These are phyloP conservation scores for Microcos paniculata DNA, from an alignment of 345 rosid genomes.

Conservation along the genomic window DNA sequence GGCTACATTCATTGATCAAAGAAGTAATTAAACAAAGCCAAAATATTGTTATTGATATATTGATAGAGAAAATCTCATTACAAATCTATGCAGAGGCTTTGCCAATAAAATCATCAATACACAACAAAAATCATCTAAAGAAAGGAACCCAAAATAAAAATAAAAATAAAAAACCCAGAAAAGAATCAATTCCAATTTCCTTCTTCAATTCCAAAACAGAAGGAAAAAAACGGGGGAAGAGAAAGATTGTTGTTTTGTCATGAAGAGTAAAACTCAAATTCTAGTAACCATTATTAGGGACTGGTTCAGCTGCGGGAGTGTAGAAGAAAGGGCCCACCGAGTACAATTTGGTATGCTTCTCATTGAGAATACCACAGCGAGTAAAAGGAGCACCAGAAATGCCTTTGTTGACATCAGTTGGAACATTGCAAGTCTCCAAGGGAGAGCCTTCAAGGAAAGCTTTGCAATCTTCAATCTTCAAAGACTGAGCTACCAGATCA, in stretches of 20 bases:
- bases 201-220: not conserved
- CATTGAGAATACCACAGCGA: conserved; percentile 24
- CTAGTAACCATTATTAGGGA: not conserved
- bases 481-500: conserved; percentile 13
- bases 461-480: conserved; percentile 46
- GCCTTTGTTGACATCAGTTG: conserved; percentile 45
- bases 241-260: not conserved
- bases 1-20: no score
- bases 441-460: conserved; percentile 53
- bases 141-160: not conserved
- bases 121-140: not conserved
- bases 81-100: not conserved
- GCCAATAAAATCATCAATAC: not conserved
- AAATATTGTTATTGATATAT: not conserved
- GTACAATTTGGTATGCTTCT: conserved; percentile 23
- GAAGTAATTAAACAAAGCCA: not conserved
- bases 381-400: conserved; percentile 44
- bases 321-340: conserved; percentile 30
- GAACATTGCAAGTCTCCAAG: conserved; percentile 34
- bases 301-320: conserved; percentile 19
- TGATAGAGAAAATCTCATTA: not conserved
- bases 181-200: not conserved
- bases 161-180: not conserved
- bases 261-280: not conserved
- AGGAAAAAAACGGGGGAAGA: no score